Evolutionary conservation across 2,329 filamentous ascomycete species (phyloP), one percentile per base, ranked within the genome.

Genomic region (Ophiosphaerella narmari): DNA sequence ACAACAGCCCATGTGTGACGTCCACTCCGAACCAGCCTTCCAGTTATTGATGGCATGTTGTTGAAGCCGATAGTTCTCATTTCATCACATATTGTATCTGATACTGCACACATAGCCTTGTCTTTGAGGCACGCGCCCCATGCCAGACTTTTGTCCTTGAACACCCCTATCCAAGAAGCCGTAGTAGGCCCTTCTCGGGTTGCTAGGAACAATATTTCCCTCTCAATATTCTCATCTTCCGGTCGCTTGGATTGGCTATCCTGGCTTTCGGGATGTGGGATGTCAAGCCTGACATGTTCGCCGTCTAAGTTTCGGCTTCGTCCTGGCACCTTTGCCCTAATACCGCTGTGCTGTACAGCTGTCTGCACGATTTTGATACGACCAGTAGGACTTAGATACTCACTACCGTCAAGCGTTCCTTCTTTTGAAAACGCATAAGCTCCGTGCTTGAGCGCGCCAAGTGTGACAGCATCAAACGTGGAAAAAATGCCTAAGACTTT

Each of bases 91-190:
- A 66, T 36, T 4, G 46, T 46, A 18, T 54, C 41, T 0, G 47
- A 43, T 16, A 49, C 29, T 7, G 50, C 56, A 16, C 56, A 59
- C 50, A 48, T 55, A 12, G 59, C 56, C 31, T 62, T 62, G 14
- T 63, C 52, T 18, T 66, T 64, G 14, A 66, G 36, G 35, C 60
- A 66, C 4, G 62, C 60, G 3, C 59, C 63, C 63, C 62, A 66
- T 2, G 62, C 62, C 23, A 62, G 26, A 32, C 39, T 53, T 35
- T 57, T 58, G 14, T 50, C 56, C 3, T 55, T 43, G 18, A 49
- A 65, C 1, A 62, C 16, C 0, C 62, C 60, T 5, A 66, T 50
- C 39, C 59, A 64, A 12, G 59, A 55, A 21, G 54, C 57, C 1
- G 39, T 42, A 8, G 46, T 41, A 7, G 59, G 59, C 2, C 49